These are phyloP conservation scores for Beta vulgaris DNA, from an alignment of 148 eudicot genomes.

Conservation along the genomic window DNA sequence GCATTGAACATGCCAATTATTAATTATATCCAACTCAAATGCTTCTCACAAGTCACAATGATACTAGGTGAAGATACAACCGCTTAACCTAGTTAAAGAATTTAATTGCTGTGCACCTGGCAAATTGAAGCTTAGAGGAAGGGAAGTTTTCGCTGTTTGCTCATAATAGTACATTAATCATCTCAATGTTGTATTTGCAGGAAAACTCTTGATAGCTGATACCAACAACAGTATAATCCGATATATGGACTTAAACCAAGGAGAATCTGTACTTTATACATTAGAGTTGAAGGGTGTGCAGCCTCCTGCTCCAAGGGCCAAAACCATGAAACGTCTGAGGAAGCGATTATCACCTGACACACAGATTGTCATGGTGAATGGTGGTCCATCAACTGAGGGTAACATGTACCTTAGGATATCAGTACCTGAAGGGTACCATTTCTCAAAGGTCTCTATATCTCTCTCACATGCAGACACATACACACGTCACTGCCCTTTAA, in stretches of 20 bases:
- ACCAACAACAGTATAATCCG: conserved; percentile 87
- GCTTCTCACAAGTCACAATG: no score
- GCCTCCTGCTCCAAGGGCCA: conserved; percentile 64
- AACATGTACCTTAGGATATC: conserved; percentile 57
- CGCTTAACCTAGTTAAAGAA: neutral
- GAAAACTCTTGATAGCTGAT: conserved; percentile 77
- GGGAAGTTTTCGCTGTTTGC: neutral
- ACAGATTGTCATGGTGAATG: conserved; percentile 51
- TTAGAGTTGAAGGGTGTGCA: conserved; percentile 84
- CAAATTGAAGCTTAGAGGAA: neutral
- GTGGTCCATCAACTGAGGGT: conserved; percentile 68
- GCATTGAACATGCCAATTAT: no score
- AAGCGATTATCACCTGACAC: conserved; percentile 64
- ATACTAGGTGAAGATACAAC: no score
- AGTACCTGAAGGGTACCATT: conserved; percentile 90
- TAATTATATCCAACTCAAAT: no score
- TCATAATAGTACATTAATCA: neutral
- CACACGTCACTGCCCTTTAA: conserved; percentile 3
- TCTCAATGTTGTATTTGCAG: conserved; percentile 36
- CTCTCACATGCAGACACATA: conserved; percentile 12
- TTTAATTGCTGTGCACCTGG: neutral
- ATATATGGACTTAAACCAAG: conserved; percentile 58
- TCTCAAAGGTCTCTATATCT: conserved; percentile 73
- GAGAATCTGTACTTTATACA: conserved; percentile 53
- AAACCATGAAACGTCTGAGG: conserved; percentile 75